A percentile compares a stretch with the other conserved stretches of the same genome.
These are phyloP conservation scores for Uromyces viciae-fabae DNA, from an alignment of 1,284 basidiomycete species.

Conservation along the genomic window DNA sequence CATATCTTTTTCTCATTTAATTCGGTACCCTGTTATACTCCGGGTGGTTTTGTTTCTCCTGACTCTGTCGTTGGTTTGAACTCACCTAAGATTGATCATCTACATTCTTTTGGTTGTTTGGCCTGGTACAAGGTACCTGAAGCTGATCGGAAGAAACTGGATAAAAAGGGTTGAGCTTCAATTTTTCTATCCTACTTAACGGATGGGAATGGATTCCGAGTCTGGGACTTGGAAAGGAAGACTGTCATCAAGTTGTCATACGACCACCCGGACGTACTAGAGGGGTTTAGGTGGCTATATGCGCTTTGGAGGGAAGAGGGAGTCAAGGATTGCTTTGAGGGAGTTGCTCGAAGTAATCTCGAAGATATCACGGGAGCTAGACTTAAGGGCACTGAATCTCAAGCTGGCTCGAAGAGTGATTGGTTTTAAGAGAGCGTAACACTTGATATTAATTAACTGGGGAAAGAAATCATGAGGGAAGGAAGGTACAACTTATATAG, in stretches of 20 bases:
- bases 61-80: not conserved
- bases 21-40: not conserved
- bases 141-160: not conserved
- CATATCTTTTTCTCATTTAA: not conserved
- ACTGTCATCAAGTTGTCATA: not conserved
- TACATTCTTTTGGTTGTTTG: constrained; percentile 12
- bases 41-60: not conserved
- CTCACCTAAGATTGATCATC: not conserved
- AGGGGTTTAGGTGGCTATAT: no score
- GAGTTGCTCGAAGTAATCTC: no score
- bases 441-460: no score
- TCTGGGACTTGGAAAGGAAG: not conserved
- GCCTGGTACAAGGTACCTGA: not conserved
- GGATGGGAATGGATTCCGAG: not conserved
- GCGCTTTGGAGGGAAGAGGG: no score
- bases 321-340: no score
- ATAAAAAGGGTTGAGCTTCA: not conserved
- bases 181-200: not conserved
- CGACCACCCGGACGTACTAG: no score
- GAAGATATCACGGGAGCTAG: no score
- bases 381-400: no score
- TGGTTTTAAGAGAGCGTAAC: no score
- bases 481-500: no score
- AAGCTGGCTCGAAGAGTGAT: no score
- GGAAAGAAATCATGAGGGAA: no score